Evolutionary conservation across 805 yeast genomes (phyloP), one percentile per base, ranked within the genome.

Genomic region (Ogataea trehalophila): DNA sequence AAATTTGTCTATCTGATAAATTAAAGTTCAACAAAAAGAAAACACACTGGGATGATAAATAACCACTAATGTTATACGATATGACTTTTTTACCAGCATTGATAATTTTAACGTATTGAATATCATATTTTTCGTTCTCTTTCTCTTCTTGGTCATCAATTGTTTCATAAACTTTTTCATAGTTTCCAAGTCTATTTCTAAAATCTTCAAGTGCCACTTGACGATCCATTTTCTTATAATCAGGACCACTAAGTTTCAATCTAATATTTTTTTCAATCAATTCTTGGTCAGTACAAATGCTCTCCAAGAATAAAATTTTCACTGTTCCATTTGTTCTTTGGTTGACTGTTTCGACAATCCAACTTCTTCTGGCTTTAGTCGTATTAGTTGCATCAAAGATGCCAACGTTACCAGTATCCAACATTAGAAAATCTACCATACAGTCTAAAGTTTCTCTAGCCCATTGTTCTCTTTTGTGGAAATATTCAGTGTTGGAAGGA

Each of bases 181-280:
- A 92, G 61, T 92, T 92, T 35, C 73, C 68, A 51, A 92, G 74
- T 49, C 99, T 76, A 43, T 84, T 85, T 46, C 83, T 80, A 62
- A 92, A 92, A 68, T 92, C 99, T 42, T 72, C 74, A 22, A 92
- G 64, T 0, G 98, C 97, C 14, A 76, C 59, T 41, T 81, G 80
- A 2, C 87, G 87, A 61, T 92, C 92, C 88, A 90, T 89, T 43
- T 83, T 76, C 49, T 76, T 76, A 69, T 92, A 92, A 68, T 92
- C 98, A 0, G 98, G 99, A 0, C 99, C 99, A 31, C 86, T 79
- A 45, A 92, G 73, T 68, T 92, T 92, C 55, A 94, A 76, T 43
- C 87, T 73, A 42, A 92, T 85, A 65, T 92, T 92, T 51, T 84
- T 79, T 59, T 90, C 95, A 39, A 92, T 83, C 42, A 92, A 79